These are phyloP conservation scores for Cubamyces lactineus DNA, from an alignment of 768 basidiomycete species.

Conservation along the genomic window DNA sequence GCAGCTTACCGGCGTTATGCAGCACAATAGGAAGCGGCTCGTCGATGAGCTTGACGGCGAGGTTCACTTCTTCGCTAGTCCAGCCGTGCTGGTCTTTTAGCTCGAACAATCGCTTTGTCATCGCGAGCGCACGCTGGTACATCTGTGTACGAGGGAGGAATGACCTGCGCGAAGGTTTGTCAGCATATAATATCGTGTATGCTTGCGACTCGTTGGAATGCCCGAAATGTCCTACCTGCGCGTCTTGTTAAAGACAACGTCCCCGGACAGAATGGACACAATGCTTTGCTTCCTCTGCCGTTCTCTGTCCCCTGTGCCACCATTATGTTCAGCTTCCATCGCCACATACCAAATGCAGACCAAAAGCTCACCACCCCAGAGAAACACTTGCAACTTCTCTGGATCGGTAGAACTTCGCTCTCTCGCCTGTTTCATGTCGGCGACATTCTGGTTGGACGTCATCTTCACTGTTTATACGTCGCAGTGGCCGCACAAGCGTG, in stretches of 20 bases:
- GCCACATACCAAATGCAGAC: constrained; percentile 43
- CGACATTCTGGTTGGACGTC: constrained; percentile 7
- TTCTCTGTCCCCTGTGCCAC: constrained; percentile 46
- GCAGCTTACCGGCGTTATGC: constrained; percentile 40
- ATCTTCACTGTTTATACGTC: background rate
- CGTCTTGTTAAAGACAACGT: constrained; percentile 63
- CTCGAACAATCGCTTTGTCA: constrained; percentile 61
- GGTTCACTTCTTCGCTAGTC: constrained; percentile 49
- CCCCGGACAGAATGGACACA: constrained; percentile 49
- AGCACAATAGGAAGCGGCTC: constrained; percentile 54
- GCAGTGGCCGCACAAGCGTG: too few relatives aligned
- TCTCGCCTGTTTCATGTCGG: constrained; percentile 57
- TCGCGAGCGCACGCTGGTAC: constrained; percentile 55
- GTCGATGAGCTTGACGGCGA: constrained; percentile 54
- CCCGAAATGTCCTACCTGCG: constrained; percentile 43
- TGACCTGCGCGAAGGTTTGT: constrained; percentile 40
- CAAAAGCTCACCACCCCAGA: constrained; percentile 48
- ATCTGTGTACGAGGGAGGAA: constrained; percentile 62
- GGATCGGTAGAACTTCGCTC: constrained; percentile 46
- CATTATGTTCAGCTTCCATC: background rate
- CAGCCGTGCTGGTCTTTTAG: constrained; percentile 57
- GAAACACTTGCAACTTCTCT: constrained; percentile 47
- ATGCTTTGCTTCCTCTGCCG: constrained; percentile 56
- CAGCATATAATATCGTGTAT: background rate
- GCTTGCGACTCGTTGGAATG: background rate